These are phyloP conservation scores for Jacaranda mimosifolia DNA, from an alignment of 257 asterid species.

Conservation along the genomic window DNA sequence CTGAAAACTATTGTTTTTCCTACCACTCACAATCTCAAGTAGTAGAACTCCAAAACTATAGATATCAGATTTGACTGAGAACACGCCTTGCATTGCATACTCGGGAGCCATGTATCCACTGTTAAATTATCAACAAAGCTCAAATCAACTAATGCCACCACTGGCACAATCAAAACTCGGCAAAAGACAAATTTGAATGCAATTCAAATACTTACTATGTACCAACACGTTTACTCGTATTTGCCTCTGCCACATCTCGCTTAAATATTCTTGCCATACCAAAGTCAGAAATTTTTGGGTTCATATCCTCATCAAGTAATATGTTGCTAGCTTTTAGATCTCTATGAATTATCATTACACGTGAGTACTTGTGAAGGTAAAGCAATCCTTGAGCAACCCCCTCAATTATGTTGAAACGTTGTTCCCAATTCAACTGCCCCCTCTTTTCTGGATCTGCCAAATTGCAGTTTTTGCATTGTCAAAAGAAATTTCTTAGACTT, in stretches of 20 bases:
- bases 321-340: background rate
- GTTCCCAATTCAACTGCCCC: slow-evolving; percentile 1
- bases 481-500: background rate
- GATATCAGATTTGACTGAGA: background rate
- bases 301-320: background rate
- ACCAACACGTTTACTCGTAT: background rate
- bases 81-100: background rate
- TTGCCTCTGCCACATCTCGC: background rate
- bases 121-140: too few relatives aligned
- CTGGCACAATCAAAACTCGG: background rate
- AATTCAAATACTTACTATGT: background rate
- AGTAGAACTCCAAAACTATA: background rate
- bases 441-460: slow-evolving; percentile 5
- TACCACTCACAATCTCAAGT: background rate
- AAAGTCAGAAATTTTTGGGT: slow-evolving; percentile 4
- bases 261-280: background rate
- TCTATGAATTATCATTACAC: background rate
- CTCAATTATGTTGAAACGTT: too few relatives aligned
- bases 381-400: slow-evolving; percentile 7
- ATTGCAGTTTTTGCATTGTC: background rate
- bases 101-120: too few relatives aligned
- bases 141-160: background rate
- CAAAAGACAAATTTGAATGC: background rate
- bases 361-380: background rate
- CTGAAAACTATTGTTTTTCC: background rate